Conservation (phyloP, 179 eudicot genomes). For the Silene noctiflora region DNA sequence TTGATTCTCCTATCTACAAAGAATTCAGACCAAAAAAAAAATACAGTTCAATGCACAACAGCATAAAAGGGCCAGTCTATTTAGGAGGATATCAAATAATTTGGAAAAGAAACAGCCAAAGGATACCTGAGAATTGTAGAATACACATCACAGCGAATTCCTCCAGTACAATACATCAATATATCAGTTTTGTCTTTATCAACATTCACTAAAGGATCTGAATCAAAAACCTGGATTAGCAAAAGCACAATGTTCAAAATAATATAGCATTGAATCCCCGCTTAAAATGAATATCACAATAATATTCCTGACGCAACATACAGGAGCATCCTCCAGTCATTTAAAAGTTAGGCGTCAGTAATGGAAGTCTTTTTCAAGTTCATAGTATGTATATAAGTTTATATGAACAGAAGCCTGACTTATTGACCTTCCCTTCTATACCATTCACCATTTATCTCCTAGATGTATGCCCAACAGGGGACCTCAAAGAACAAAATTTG, state of each 20-base stretch:
- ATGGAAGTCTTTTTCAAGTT: not conserved
- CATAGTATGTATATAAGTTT: not conserved
- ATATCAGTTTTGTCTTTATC: slow-evolving; percentile 81
- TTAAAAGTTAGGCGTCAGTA: not conserved
- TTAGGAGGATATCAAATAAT: slow-evolving; percentile 10
- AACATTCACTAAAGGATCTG: slow-evolving; percentile 75
- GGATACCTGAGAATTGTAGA: slow-evolving; percentile 82
- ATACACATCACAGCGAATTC: slow-evolving; percentile 96
- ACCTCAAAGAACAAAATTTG: not conserved
- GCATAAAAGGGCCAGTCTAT: slow-evolving; percentile 7
- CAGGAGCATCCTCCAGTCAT: slow-evolving; percentile 9
- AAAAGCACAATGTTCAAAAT: not conserved
- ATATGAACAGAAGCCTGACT: not conserved
- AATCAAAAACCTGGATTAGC: slow-evolving; percentile 46
- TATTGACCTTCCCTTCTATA: not conserved
- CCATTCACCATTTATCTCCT: not conserved
- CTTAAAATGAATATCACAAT: not conserved
- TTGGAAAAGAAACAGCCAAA: slow-evolving; percentile 14
- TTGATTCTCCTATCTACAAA: not conserved
- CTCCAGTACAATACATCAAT: slow-evolving; percentile 98
- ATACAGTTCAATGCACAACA: not conserved
- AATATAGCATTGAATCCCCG: not conserved
- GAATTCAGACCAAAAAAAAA: not conserved
- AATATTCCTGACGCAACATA: not conserved
- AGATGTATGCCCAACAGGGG: not conserved